Percentiles rank a stretch among this genome's conserved stretches.
Evolutionary conservation across 1,284 basidiomycete species (phyloP).

Genomic region (Boletus semigastroideus): DNA sequence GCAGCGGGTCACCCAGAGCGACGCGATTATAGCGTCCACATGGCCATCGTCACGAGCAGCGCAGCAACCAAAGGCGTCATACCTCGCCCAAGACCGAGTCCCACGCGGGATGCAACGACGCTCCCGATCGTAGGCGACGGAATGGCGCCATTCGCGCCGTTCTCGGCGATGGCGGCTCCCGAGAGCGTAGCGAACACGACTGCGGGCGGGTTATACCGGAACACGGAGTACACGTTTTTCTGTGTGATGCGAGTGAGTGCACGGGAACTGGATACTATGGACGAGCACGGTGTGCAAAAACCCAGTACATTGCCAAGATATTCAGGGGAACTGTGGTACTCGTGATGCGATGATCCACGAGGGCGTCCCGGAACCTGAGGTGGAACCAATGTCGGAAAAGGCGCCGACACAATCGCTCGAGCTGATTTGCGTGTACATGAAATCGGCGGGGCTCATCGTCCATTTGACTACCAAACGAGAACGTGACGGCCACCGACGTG

Average conservation of each 20-base stretch:
- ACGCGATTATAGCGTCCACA: slow-evolving; percentile 1
- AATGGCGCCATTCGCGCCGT: slow-evolving; percentile 2
- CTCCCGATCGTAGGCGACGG: slow-evolving; percentile 37
- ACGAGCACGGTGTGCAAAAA: too few relatives aligned
- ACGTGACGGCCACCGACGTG: slow-evolving; percentile 17
- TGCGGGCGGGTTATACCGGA: slow-evolving; percentile 44
- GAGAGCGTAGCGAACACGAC: too few relatives aligned
- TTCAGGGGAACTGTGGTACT: too few relatives aligned
- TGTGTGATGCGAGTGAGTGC: slow-evolving; percentile 9
- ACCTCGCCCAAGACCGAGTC: too few relatives aligned
- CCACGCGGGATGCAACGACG: slow-evolving; percentile 1
- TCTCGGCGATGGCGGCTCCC: too few relatives aligned
- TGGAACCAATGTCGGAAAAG: slow-evolving; percentile 43
- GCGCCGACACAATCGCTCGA: slow-evolving; percentile 47
- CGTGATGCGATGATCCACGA: slow-evolving; percentile 49
- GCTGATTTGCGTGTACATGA: slow-evolving; percentile 40
- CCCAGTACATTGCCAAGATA: too few relatives aligned
- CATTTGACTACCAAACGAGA: slow-evolving; percentile 52
- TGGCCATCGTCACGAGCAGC: background rate
- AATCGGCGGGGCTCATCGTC: slow-evolving; percentile 44
- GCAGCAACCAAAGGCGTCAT: background rate
- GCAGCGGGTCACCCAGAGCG: background rate
- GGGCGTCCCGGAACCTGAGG: slow-evolving; percentile 24
- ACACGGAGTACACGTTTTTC: slow-evolving; percentile 62
- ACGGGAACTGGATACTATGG: background rate